These are phyloP conservation scores for Penicillium taxi DNA, from an alignment of 495 filamentous ascomycete species.

Conservation along the genomic window DNA sequence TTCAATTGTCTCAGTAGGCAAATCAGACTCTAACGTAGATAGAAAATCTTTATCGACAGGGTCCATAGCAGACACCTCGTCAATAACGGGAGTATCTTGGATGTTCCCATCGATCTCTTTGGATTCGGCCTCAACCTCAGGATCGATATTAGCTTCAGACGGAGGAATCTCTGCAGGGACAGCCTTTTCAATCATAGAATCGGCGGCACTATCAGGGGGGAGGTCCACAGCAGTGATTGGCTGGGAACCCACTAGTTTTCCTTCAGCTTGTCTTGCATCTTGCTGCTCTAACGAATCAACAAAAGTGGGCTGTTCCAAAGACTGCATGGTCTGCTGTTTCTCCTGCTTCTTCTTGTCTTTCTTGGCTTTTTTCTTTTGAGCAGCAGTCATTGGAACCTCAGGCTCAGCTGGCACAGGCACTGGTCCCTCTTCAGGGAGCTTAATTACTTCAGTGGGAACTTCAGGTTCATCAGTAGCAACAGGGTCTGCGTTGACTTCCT, in stretches of 20 bases:
- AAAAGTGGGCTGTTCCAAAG: background rate
- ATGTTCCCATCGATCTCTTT: no score
- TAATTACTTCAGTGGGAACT: background rate
- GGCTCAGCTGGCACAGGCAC: conserved; percentile 1
- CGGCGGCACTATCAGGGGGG: background rate
- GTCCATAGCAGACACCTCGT: background rate
- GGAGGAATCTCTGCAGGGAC: background rate
- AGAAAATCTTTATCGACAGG: background rate
- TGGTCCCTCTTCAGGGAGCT: background rate
- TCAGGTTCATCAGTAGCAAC: background rate
- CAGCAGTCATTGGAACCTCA: conserved; percentile 10
- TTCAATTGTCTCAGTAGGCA: background rate
- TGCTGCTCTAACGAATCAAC: background rate
- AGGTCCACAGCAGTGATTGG: background rate
- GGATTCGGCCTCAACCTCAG: background rate
- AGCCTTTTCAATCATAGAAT: background rate
- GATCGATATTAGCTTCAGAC: background rate
- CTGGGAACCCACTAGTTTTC: background rate
- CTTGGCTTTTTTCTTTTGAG: conserved; percentile 8
- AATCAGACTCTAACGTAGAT: background rate
- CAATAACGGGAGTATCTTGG: background rate
- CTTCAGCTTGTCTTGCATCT: background rate
- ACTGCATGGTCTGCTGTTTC: conserved; percentile 27
- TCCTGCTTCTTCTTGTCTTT: conserved; percentile 15
- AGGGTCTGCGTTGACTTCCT: conserved; percentile 6